Evolutionary conservation across 2,329 filamentous ascomycete genomes (phyloP).

Genomic region (Botrytis pseudocinerea): DNA sequence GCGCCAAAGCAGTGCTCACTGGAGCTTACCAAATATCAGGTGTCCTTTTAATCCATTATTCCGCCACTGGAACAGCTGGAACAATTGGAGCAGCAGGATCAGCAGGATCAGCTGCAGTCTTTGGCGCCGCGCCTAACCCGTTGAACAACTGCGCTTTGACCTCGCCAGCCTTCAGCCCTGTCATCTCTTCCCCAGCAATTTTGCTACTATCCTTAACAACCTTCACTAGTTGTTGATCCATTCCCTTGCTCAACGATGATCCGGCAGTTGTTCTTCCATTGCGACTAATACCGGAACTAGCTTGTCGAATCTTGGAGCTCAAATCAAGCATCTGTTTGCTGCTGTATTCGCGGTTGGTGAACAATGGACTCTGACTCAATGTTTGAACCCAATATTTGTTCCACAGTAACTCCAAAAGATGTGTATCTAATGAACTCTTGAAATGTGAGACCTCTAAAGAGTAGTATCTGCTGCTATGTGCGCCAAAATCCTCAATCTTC

Average conservation of each 20-base stretch:
- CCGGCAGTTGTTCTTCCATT: constrained; percentile 38
- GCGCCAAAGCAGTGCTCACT: constrained; percentile 20
- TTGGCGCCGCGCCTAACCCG: constrained; percentile 34
- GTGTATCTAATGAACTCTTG: constrained; percentile 87
- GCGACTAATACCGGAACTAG: constrained; percentile 47
- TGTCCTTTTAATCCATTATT: not conserved
- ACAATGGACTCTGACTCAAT: constrained; percentile 83
- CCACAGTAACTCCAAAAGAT: constrained; percentile 87
- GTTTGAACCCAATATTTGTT: constrained; percentile 99
- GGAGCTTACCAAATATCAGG: constrained; percentile 10
- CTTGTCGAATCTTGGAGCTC: constrained; percentile 75
- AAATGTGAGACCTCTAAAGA: constrained; percentile 88
- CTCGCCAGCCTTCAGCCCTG: constrained; percentile 46
- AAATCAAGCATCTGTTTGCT: constrained; percentile 92
- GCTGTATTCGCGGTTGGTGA: constrained; percentile 89
- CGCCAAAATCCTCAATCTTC: constrained; percentile 95
- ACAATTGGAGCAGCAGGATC: not conserved
- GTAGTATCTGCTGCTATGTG: constrained; percentile 89
- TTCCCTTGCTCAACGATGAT: constrained; percentile 29
- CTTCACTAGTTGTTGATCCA: constrained; percentile 53
- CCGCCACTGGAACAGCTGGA: not conserved
- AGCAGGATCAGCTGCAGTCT: constrained; percentile 8
- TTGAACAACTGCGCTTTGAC: constrained; percentile 54
- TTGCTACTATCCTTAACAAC: constrained; percentile 57
- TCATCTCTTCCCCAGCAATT: constrained; percentile 55